phyloP scores from a whole-genome alignment of 2,329 filamentous ascomycete species.

The Erysiphe pulchra region DNA sequence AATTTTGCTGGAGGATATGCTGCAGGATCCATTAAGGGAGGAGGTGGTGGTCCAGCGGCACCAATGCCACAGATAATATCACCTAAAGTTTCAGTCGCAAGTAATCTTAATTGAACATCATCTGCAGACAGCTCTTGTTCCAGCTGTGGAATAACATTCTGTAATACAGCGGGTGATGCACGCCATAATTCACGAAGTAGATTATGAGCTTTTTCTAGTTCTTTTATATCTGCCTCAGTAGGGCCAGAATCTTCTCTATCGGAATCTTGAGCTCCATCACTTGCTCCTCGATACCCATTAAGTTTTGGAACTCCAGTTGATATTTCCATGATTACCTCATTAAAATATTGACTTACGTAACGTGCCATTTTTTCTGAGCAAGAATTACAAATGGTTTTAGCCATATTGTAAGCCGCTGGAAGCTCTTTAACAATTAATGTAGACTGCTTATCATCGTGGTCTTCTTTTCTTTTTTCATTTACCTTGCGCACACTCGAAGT shows the following conservation, averaged over 20 bases:
- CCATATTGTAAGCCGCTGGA: conserved; percentile 86
- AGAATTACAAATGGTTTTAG: conserved; percentile 73
- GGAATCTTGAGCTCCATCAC: conserved; percentile 31
- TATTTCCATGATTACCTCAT: conserved; percentile 81
- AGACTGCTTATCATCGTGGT: conserved; percentile 49
- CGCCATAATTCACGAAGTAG: conserved; percentile 85
- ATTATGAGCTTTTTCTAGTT: conserved; percentile 70
- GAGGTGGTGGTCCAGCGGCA: conserved; percentile 58
- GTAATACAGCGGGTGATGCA: conserved; percentile 63
- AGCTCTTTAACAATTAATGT: conserved; percentile 70
- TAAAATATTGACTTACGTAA: conserved; percentile 89
- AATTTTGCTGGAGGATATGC: conserved; percentile 59
- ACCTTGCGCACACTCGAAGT: conserved; percentile 23
- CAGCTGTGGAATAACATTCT: conserved; percentile 81
- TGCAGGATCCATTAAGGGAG: conserved; percentile 48
- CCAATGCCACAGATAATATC: conserved; percentile 89
- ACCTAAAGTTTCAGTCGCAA: conserved; percentile 83
- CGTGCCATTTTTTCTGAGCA: conserved; percentile 86
- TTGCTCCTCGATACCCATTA: conserved; percentile 23
- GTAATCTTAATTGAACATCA: conserved; percentile 57
- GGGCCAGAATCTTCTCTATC: conserved; percentile 42
- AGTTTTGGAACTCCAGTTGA: conserved; percentile 23
- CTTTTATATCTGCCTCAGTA: conserved; percentile 62
- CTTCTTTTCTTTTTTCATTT: conserved; percentile 23
- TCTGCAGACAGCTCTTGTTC: conserved; percentile 83